Evolutionary conservation across 352 stramenopile species (phyloP).

Genomic region (Phytopythium vexans): DNA sequence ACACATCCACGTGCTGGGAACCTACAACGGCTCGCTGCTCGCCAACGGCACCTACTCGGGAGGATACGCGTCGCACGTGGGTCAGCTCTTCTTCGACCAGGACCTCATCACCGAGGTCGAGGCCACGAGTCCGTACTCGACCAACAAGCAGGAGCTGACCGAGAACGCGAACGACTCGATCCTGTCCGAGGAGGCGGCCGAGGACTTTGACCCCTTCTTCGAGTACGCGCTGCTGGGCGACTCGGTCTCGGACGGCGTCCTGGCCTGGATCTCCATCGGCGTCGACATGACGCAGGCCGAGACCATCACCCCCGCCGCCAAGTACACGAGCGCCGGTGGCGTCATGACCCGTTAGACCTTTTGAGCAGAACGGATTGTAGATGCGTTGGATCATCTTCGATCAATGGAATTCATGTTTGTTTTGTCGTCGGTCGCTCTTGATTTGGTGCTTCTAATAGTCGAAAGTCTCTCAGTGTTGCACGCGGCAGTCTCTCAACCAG

Average conservation of each 20-base stretch:
- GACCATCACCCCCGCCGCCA: constrained; percentile 19
- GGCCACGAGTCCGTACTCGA: constrained; percentile 10
- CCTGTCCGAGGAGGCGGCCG: constrained; percentile 20
- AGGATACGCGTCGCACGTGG: constrained; percentile 14
- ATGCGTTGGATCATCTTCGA: too few species aligned
- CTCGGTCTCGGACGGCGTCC: constrained; percentile 18
- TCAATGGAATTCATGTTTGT: too few species aligned
- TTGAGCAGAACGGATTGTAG: too few species aligned
- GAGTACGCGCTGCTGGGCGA: constrained; percentile 31
- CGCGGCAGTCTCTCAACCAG: too few species aligned
- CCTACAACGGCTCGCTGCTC: constrained; percentile 19
- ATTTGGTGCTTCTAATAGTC: too few species aligned
- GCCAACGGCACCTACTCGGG: constrained; percentile 19
- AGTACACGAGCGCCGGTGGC: too few species aligned
- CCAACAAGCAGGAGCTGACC: constrained; percentile 24
- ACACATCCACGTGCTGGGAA: constrained; percentile 16
- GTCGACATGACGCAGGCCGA: constrained; percentile 19
- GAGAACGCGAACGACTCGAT: constrained; percentile 22
- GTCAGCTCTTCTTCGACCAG: constrained; percentile 20
- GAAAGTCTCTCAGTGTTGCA: too few species aligned
- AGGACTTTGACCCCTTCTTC: constrained; percentile 27
- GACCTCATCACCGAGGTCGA: too few species aligned
- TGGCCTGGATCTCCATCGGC: constrained; percentile 36
- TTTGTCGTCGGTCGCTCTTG: too few species aligned
- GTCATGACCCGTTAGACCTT: too few species aligned